These are phyloP conservation scores for Tricholoma bakamatsutake DNA, from an alignment of 768 basidiomycete genomes.

Conservation along the genomic window DNA sequence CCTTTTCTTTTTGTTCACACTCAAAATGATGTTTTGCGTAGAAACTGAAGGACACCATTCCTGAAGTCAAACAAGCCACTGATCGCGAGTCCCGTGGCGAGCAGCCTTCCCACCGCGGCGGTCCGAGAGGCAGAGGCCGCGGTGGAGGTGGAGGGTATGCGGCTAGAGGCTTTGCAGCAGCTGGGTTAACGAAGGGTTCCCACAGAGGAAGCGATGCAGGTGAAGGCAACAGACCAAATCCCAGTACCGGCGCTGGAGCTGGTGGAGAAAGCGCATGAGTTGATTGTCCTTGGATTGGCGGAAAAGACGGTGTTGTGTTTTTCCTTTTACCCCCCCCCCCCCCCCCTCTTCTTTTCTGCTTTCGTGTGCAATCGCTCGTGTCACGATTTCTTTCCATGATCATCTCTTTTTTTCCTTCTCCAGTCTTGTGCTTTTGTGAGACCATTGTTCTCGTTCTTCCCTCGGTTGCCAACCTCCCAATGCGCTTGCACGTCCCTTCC, in stretches of 20 bases:
- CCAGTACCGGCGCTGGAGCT: neutral
- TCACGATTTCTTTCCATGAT: neutral
- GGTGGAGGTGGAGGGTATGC: conserved; percentile 22
- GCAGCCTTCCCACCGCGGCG: conserved; percentile 25
- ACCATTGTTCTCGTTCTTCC: neutral
- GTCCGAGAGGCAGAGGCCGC: conserved; percentile 18
- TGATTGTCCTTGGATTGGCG: neutral
- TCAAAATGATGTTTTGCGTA: conserved; percentile 20
- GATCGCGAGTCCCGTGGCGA: conserved; percentile 44
- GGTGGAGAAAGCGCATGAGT: conserved; percentile 1
- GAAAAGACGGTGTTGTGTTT: neutral
- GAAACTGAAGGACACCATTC: conserved; percentile 63
- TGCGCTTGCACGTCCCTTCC: neutral
- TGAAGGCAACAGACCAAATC: neutral
- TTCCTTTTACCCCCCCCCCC: neutral
- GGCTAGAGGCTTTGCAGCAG: conserved; percentile 3
- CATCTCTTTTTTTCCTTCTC: neutral
- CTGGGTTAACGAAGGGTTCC: neutral
- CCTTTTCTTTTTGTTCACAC: neutral
- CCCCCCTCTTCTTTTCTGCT: neutral
- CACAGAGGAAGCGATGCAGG: neutral
- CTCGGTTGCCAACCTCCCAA: neutral
- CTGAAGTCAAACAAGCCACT: conserved; percentile 70
- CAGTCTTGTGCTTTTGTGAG: neutral
- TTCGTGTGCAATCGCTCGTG: neutral